Base-by-base conservation (phyloP, 2,329 filamentous ascomycete genomes). In the Fusarium palustre region DNA sequence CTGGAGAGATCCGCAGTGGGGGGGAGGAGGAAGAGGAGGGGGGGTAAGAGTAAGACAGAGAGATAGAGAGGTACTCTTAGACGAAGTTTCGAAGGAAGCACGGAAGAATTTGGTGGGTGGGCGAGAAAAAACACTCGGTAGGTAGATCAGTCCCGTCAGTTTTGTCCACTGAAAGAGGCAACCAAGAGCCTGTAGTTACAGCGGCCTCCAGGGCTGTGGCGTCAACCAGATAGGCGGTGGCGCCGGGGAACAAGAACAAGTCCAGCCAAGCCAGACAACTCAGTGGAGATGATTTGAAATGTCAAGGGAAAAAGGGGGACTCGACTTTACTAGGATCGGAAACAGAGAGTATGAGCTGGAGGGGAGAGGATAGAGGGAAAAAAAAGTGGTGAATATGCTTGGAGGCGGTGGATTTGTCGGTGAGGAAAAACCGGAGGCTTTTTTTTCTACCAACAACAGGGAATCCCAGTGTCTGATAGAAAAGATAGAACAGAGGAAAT, bases 331-430 rank as follows among this genome's bases (percentile, higher is more conserved):
- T 43, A 12, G 41, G 25, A 20, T 28, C 25, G 30, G 16, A 43
- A 18, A 39, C 13, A 42, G 8, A 42, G 22, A 5, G 13, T 25
- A 9, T 16, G 42, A 45, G 42, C 42, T 30, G 47, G 47, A 50
- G 47, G 25, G 12, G 25, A 28, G 25, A 28, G 22, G 20, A 42
- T 13, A 15, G 30, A 24, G 31, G 34, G 43, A 25, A 4, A 13
- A 25, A 70, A 55, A 43, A 54, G 28, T 47, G 48, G 38, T 55
- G 57, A 62, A 54, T 53, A 55, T 66, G 36, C 53, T 52, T 38
- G 25, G 54, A 71, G 68, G 68, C 68, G 68, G 68, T 70, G 68
- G 68, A 70, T 59, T 68, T 70, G 68, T 70, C 68, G 68, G 68
- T 70, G 68, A 71, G 55, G 55, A 60, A 65, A 65, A 68, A 22